Base-by-base conservation (phyloP, 306 rosid species). In the Prunus armeniaca region DNA sequence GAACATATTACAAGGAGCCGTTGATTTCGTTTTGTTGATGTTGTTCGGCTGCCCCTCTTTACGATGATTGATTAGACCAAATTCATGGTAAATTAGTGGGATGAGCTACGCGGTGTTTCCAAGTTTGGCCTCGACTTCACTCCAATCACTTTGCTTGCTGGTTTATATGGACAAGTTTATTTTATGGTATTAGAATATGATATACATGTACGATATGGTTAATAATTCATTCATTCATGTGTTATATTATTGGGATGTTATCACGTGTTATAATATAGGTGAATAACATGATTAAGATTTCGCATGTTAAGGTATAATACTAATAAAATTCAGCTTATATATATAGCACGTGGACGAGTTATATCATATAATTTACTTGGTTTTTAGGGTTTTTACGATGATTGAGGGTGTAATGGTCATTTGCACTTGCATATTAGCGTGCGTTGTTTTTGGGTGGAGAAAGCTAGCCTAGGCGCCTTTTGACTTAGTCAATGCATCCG, bases 401-500 rank as follows among this genome's bases (percentile, higher is more conserved):
- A 2, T 8, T 0, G n/a, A 50, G 60, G 75, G 32, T 71, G 32
- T 32, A 64, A 47, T 25, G 2, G 77, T 56, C 50, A 74, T 2
- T 56, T 74, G 0, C 9, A 2, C 12, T 45, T 41, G 41, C 24
- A 0, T 18, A 12, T 18, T 10, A 32, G 38, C 45, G 22, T 27
- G 14, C 6, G 6, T 69, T 68, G 28, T 10, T 7, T 25, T 25
- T 25, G 1, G 49, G 67, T 41, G 13, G 74, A 43, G 38, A 2
- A 15, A 3, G 14, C 12, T 27, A 15, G 7, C 1, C 47, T 69
- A 69, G 69, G 30, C 51, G 81, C 81, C 76, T 41, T 50, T 71
- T 73, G 81, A 82, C 82, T 54, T 60, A 22, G 79, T 77, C 83
- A 74, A 77, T 3, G 3, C 56, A 5, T 28, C 74, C 74, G 62